Percentiles rank a stretch among this genome's conserved stretches.
These are phyloP conservation scores for Crithidia expoeki DNA, from an alignment of 208 protist genomes.

Conservation along the genomic window DNA sequence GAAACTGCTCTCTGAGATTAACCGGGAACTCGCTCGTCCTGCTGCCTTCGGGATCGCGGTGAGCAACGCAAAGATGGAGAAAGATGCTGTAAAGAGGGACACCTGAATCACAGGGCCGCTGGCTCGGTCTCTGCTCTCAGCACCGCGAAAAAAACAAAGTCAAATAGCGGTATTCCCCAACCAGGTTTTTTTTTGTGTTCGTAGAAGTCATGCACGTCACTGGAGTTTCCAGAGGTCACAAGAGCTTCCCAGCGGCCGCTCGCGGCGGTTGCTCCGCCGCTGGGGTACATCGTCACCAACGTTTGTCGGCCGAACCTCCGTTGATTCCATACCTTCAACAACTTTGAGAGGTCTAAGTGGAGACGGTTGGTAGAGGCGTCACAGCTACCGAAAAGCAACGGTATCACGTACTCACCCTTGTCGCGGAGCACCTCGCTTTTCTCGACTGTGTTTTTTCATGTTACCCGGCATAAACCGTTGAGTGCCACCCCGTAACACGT, in stretches of 20 bases:
- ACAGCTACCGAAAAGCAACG: constrained; percentile 6
- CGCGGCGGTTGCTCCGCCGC: constrained; percentile 1
- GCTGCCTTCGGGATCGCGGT: neutral
- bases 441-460: neutral
- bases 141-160: too few relatives aligned
- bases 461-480: constrained; percentile 12
- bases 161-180: too few relatives aligned
- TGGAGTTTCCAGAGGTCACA: constrained; percentile 9
- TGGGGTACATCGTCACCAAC: neutral
- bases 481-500: constrained; percentile 13
- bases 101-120: too few relatives aligned
- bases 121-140: too few relatives aligned
- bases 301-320: constrained; percentile 3
- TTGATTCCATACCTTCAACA: constrained; percentile 7
- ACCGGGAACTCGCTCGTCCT: neutral
- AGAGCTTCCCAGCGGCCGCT: constrained; percentile 6
- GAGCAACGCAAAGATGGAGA: too few relatives aligned
- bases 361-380: constrained; percentile 7
- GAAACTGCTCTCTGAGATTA: too few relatives aligned
- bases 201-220: constrained; percentile 4
- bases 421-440: constrained; percentile 14
- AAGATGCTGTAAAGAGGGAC: too few relatives aligned
- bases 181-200: neutral
- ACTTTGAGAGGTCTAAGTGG: constrained; percentile 3
- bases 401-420: constrained; percentile 15